A percentile compares a stretch with the other conserved stretches of the same genome.
phyloP scores from a whole-genome alignment of 202 grass and related monocot species.

The Zoysia matrella region DNA sequence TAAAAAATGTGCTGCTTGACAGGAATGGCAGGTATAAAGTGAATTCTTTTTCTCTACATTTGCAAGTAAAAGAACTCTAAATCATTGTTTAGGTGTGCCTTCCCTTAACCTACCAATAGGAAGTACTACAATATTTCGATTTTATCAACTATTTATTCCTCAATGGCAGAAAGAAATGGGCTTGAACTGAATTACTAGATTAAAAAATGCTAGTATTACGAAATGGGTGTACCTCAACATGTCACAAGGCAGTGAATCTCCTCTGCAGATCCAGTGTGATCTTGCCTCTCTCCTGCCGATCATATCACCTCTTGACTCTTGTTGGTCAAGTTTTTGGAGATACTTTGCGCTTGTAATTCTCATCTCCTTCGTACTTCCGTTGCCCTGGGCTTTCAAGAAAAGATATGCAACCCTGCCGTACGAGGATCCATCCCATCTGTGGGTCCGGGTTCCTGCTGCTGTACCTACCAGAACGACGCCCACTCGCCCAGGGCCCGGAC shows the following conservation, averaged over 20 bases:
- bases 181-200: too few species aligned
- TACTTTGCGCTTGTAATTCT: neutral
- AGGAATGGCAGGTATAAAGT: neutral
- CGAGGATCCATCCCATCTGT: neutral
- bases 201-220: too few species aligned
- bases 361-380: neutral
- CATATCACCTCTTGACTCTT: neutral
- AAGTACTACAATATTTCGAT: neutral
- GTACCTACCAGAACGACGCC: neutral
- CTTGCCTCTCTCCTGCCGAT: neutral
- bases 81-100: neutral
- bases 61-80: neutral
- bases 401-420: neutral
- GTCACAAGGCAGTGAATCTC: neutral
- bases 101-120: neutral
- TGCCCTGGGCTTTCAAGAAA: slow-evolving; percentile 16
- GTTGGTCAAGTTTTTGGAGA: neutral
- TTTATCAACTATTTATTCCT: neutral
- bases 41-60: neutral
- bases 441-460: neutral
- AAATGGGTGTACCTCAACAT: neutral
- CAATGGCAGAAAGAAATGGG: neutral
- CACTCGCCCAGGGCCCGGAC: too few species aligned
- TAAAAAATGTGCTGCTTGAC: slow-evolving; percentile 5
- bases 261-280: slow-evolving; percentile 3